A percentile compares a stretch with the other conserved stretches of the same genome.
Evolutionary conservation across 495 filamentous ascomycete species (phyloP).

Genomic region (Penicillium paradoxum): DNA sequence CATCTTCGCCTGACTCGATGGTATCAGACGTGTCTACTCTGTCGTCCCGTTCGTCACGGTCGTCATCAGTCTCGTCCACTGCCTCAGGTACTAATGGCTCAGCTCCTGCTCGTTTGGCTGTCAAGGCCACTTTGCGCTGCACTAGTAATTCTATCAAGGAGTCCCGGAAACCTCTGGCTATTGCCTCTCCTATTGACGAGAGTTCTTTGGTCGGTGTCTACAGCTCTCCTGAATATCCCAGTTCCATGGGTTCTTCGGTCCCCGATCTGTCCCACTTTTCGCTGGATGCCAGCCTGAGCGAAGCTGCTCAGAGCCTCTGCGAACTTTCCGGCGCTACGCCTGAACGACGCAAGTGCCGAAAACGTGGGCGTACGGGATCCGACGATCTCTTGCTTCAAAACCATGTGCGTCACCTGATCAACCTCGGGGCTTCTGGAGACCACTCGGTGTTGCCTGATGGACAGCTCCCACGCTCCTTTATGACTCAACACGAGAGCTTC

Average conservation of each 20-base stretch:
- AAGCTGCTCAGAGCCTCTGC: conserved; percentile 65
- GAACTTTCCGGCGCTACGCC: conserved; percentile 50
- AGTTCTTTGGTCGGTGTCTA: conserved; percentile 44
- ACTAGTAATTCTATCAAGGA: conserved; percentile 54
- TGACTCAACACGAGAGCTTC: conserved; percentile 16
- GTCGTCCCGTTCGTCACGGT: conserved; percentile 60
- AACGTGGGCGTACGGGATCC: conserved; percentile 66
- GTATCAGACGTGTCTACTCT: conserved; percentile 70
- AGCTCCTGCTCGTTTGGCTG: conserved; percentile 61
- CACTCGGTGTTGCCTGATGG: conserved; percentile 37
- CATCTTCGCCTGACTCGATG: conserved; percentile 89
- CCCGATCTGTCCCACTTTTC: conserved; percentile 50
- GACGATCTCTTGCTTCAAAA: conserved; percentile 65
- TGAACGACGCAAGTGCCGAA: conserved; percentile 42
- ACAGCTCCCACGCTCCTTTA: conserved; percentile 37
- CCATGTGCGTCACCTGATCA: conserved; percentile 61
- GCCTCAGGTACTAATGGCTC: conserved; percentile 63
- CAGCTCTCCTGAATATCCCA: conserved; percentile 58
- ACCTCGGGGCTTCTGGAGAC: conserved; percentile 25
- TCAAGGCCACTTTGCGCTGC: conserved; percentile 78
- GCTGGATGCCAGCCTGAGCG: conserved; percentile 36
- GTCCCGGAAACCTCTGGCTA: conserved; percentile 34
- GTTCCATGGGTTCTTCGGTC: conserved; percentile 43
- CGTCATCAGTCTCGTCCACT: conserved; percentile 68
- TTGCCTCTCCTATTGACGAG: conserved; percentile 47